A percentile compares a stretch with the other conserved stretches of the same genome.
Evolutionary conservation across 2,329 filamentous ascomycete species (phyloP).

Genomic region (Hymenoscyphus fraxineus): DNA sequence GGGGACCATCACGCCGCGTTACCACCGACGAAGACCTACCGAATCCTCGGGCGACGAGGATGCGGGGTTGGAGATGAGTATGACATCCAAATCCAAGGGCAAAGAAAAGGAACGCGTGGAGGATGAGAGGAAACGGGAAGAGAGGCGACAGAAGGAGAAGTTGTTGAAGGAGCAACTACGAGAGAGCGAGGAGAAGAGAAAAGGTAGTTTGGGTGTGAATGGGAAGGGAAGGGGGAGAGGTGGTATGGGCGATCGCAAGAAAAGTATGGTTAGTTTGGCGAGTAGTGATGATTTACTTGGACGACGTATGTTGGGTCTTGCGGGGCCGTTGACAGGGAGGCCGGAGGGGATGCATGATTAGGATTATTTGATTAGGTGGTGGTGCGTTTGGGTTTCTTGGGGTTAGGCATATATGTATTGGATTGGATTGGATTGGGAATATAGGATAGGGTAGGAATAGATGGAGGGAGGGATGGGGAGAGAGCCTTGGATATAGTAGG

Average conservation of each 20-base stretch:
- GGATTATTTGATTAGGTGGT: not conserved
- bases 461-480: too few species aligned
- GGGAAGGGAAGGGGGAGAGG: constrained; percentile 16
- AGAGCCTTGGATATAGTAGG: too few species aligned
- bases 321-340: constrained; percentile 47
- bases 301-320: constrained; percentile 51
- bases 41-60: constrained; percentile 66
- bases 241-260: constrained; percentile 34
- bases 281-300: constrained; percentile 55
- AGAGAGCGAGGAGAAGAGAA: constrained; percentile 47
- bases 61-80: constrained; percentile 74
- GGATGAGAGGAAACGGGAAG: constrained; percentile 16
- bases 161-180: constrained; percentile 27
- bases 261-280: constrained; percentile 49
- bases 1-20: constrained; percentile 18
- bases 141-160: constrained; percentile 7
- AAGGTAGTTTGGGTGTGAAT: constrained; percentile 29
- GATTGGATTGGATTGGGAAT: not conserved
- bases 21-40: constrained; percentile 22
- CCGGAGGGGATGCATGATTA: constrained; percentile 25
- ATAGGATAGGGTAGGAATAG: too few species aligned
- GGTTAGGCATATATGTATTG: not conserved
- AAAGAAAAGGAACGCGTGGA: constrained; percentile 16
- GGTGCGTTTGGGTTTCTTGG: not conserved
- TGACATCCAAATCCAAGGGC: constrained; percentile 41